Base-by-base conservation (phyloP, 371 early-diverging fungal genomes). In the Mortierella sp. region DNA sequence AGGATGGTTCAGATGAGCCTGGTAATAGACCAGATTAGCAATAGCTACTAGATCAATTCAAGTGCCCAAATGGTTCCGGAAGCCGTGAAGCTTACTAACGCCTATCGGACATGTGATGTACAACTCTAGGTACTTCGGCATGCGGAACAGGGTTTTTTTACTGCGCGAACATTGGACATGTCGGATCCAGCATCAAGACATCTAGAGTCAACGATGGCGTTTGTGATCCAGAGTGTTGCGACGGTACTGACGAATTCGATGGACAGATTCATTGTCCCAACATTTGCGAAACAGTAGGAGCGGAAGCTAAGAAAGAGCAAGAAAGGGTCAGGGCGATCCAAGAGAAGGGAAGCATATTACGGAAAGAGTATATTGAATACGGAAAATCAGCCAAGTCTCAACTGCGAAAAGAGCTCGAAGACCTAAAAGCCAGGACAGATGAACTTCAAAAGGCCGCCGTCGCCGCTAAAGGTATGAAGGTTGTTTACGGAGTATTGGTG, bases 1-100 rank as follows among this genome's bases (percentile, higher is more conserved):
- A 85, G 48, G 98, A 98, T 82, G 97, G 97, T 4, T 95, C 94
- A 19, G 98, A 98, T 84, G 98, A 98, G 74, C 97, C 97, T 61
- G 98, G 97, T 89, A 85, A 36, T 62, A n/a, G 76, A 65, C 2
- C 9, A 24, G 61, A 60, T 4, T 28, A 38, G 15, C 40, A n/a
- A 33, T 36, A 32, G 19, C 38, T 40, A 38, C 1, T 38, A 19
- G 28, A 28, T 28, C 28, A 38, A 21, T 9, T 9, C 8, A 19
- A 4, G 22, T 24, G 10, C 48, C 43, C 15, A 55, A 16, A 11
- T 48, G 48, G 16, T 48, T 48, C 16, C 5, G 43, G 43, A 8
- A 41, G 13, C 43, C 1, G 43, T 41, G 43, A 28, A 28, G 2
- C 5, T 13, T 3, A 33, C 16, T 22, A n/a, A 13, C 33, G 15